Percentiles rank a stretch among this genome's conserved stretches.
Conservation (phyloP, 139 green algal genomes). For the Raphidocelis subcapitata region DNA sequence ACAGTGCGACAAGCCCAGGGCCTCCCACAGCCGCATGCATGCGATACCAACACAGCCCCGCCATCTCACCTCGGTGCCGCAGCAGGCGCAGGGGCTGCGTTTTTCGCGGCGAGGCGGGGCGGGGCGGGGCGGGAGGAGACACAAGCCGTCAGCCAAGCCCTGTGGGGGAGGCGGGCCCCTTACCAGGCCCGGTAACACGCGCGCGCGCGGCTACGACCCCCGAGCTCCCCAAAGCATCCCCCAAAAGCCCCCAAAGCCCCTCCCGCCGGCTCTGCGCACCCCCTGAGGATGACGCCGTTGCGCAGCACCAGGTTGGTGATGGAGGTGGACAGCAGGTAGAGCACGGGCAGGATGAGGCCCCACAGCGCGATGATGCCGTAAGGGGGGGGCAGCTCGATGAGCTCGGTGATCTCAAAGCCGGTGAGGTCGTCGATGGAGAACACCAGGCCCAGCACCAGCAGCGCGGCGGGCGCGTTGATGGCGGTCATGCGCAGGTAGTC, state of each 20-base stretch:
- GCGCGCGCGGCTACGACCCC: no score
- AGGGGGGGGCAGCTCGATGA: conserved; percentile 80
- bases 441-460: conserved; percentile 69
- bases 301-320: conserved; percentile 85
- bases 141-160: no score
- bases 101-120: no score
- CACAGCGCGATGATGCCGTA: conserved; percentile 81
- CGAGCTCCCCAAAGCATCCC: no score
- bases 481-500: conserved; percentile 85
- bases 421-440: conserved; percentile 87
- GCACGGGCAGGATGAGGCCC: conserved; percentile 76
- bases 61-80: conserved; percentile 41
- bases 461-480: conserved; percentile 84
- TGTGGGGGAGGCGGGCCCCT: no score
- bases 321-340: conserved; percentile 76
- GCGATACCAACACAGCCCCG: no score
- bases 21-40: no score
- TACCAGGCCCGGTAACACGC: no score
- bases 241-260: no score
- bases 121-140: no score
- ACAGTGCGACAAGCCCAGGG: no score
- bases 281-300: conserved; percentile 80
- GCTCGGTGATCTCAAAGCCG: conserved; percentile 72
- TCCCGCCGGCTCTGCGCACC: not conserved
- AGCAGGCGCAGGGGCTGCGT: conserved; percentile 71